Evolutionary conservation across 306 rosid species (phyloP), one percentile per base, ranked within the genome.

Genomic region (Trifolium dubium): DNA sequence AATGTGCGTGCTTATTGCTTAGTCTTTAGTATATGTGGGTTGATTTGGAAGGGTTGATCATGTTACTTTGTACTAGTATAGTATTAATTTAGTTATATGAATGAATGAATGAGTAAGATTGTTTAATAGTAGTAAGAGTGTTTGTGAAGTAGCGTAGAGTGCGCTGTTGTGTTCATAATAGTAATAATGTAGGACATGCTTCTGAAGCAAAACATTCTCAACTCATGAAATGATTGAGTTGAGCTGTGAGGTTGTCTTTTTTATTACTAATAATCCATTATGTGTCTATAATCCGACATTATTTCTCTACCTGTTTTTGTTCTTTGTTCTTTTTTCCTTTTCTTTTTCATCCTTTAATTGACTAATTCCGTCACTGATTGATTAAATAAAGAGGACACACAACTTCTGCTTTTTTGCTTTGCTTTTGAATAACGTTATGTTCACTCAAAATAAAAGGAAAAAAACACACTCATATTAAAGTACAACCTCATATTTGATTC

Each of bases 141-240:
- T 51, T 53, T 74, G 19, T 76, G 35, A 46, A 77, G 79, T 69
- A 58, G 81, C 77, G 76, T 73, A 54, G 64, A 34, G 74, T 49
- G 82, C 83, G 86, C 79, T 66, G 69, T 73, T 71, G 40, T 49
- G 73, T 58, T n/a, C 60, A 31, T 71, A 35, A 47, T 71, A 35
- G n/a, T n/a, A n/a, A n/a, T n/a, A n/a, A 43, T 23, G 66, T 32
- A 60, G 66, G 10, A 30, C 65, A 62, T 54, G 79, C 73, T 63
- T 77, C 71, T 56, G 60, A 23, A 55, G 10, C 84, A 84, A 84
- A 88, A 88, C 90, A 91, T 89, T 91, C 89, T 76, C 74, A 46
- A 81, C 77, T 80, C 77, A 74, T 61, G 8, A 31, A 10, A 60
- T 32, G 18, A 60, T 31, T 60, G 13, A 32, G 19, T 14, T 60